These are phyloP conservation scores for Tarenaya hassleriana DNA, from an alignment of 345 rosid genomes.

Conservation along the genomic window DNA sequence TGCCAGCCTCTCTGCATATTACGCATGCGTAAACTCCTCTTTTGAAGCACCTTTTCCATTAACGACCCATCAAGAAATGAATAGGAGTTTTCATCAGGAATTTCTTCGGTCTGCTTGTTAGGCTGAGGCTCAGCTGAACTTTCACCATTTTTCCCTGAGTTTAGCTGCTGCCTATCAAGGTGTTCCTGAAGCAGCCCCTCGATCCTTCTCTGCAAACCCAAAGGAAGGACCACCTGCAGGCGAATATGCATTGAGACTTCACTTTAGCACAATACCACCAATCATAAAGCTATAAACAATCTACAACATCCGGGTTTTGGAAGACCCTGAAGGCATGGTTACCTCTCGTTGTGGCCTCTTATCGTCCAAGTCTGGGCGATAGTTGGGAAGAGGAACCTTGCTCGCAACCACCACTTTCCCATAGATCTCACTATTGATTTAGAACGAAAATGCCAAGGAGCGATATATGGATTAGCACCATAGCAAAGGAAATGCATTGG, in stretches of 20 bases:
- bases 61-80: conserved; percentile 71
- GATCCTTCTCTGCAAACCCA: conserved; percentile 89
- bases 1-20: conserved; percentile 94
- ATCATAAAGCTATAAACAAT: conserved; percentile 5
- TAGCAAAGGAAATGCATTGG: not conserved
- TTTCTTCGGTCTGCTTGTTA: conserved; percentile 39
- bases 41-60: conserved; percentile 93
- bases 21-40: conserved; percentile 85
- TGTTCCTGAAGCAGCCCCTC: conserved; percentile 93
- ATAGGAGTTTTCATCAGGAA: conserved; percentile 43
- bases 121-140: conserved; percentile 31
- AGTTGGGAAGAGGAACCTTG: conserved; percentile 94
- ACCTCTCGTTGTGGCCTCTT: conserved; percentile 99
- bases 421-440: conserved; percentile 57
- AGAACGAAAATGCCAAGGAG: conserved; percentile 4
- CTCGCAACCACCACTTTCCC: conserved; percentile 96
- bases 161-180: conserved; percentile 66
- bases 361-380: conserved; percentile 96
- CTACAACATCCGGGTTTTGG: conserved; percentile 7
- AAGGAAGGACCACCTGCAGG: conserved; percentile 71
- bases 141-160: conserved; percentile 37
- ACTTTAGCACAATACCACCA: conserved; percentile 6
- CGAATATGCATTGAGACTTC: conserved; percentile 11
- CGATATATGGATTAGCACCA: conserved; percentile 4
- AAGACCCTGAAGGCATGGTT: conserved; percentile 21